Percentiles rank a stretch among this genome's conserved stretches.
Evolutionary conservation across 2,329 filamentous ascomycete genomes (phyloP).

Genomic region (Fusarium denticulatum): DNA sequence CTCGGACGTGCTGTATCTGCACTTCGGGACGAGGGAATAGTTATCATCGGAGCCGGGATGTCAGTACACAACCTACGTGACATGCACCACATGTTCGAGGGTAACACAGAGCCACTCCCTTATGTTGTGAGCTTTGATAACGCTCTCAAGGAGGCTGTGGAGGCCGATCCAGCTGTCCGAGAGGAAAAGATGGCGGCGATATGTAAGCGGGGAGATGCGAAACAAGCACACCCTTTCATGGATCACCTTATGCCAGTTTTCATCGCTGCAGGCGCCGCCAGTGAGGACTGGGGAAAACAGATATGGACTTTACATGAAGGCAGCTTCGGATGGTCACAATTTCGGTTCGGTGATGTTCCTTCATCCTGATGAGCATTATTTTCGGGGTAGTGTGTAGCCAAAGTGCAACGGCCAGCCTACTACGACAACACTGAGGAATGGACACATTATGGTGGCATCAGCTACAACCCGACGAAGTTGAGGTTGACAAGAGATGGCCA

Average conservation of each 20-base stretch:
- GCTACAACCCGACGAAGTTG: neutral
- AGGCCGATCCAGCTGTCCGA: constrained; percentile 51
- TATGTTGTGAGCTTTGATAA: constrained; percentile 73
- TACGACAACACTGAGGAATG: neutral
- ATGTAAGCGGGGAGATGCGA: constrained; percentile 55
- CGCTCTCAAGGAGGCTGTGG: constrained; percentile 72
- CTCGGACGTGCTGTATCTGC: constrained; percentile 72
- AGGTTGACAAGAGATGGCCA: neutral
- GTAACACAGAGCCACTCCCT: constrained; percentile 58
- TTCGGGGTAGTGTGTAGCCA: constrained; percentile 3
- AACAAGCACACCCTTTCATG: constrained; percentile 59
- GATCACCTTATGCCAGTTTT: constrained; percentile 62
- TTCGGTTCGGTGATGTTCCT: constrained; percentile 55
- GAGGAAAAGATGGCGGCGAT: constrained; percentile 53
- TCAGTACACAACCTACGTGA: constrained; percentile 76
- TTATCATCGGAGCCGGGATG: constrained; percentile 79
- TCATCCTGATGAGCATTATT: neutral
- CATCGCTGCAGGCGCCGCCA: constrained; percentile 58
- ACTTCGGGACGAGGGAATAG: constrained; percentile 73
- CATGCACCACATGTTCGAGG: constrained; percentile 47
- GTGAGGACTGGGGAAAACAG: constrained; percentile 53
- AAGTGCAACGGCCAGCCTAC: neutral
- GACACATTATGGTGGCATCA: neutral
- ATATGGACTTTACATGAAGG: constrained; percentile 59
- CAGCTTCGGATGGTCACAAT: constrained; percentile 59